Conservation (phyloP, 768 basidiomycete species). For the Podaxis mareebaensis region DNA sequence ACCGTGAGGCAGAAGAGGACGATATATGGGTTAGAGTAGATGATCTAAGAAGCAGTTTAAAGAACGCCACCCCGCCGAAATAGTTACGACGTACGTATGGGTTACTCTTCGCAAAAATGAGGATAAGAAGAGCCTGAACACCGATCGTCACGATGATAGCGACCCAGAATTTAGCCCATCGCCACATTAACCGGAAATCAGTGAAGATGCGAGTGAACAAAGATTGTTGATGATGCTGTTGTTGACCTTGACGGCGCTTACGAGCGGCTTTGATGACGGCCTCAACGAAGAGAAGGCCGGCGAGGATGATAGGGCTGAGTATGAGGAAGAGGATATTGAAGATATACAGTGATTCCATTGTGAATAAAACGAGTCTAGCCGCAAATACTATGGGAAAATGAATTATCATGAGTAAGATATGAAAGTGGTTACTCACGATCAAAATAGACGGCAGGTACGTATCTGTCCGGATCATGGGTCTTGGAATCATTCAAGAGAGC, state of each 20-base stretch:
- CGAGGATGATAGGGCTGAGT: slow-evolving; percentile 59
- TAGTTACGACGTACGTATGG: slow-evolving; percentile 54
- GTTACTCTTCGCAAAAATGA: slow-evolving; percentile 54
- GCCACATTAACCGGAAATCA: slow-evolving; percentile 36
- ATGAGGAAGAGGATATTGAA: slow-evolving; percentile 61
- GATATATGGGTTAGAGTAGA: slow-evolving; percentile 42
- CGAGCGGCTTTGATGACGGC: slow-evolving; percentile 20
- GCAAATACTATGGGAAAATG: slow-evolving; percentile 55
- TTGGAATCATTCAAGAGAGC: slow-evolving; percentile 46
- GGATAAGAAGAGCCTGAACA: slow-evolving; percentile 48
- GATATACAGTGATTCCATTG: slow-evolving; percentile 49
- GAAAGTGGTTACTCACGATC: slow-evolving; percentile 54
- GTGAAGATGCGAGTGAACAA: slow-evolving; percentile 13
- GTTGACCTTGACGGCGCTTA: slow-evolving; percentile 2
- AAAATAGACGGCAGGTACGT: slow-evolving; percentile 55
- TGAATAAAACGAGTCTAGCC: slow-evolving; percentile 51
- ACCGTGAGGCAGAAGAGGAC: slow-evolving; percentile 47
- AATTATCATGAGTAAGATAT: background rate
- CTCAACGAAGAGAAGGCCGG: slow-evolving; percentile 40
- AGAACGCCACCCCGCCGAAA: background rate
- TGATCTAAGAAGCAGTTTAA: slow-evolving; percentile 15
- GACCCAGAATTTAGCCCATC: slow-evolving; percentile 64
- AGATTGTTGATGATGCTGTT: background rate
- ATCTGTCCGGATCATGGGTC: slow-evolving; percentile 7
- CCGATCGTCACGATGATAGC: slow-evolving; percentile 47